Evolutionary conservation across 768 basidiomycete genomes (phyloP).

Genomic region (Boletus insuetus): DNA sequence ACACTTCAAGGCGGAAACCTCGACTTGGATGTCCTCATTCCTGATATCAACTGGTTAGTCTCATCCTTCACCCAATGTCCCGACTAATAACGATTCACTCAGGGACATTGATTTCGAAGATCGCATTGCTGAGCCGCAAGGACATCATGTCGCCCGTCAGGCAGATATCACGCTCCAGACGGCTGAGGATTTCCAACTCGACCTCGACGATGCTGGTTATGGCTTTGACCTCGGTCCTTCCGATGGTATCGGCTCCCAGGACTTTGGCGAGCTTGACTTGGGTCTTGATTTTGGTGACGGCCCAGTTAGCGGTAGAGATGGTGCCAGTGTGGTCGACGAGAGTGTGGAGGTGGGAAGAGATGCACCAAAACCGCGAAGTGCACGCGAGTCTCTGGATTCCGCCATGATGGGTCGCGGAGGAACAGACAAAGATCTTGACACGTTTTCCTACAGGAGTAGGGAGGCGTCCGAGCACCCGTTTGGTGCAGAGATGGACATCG

Average conservation of each 20-base stretch:
- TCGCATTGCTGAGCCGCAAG: constrained; percentile 55
- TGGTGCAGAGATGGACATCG: constrained; percentile 48
- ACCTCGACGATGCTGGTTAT: constrained; percentile 53
- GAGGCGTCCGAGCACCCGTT: constrained; percentile 69
- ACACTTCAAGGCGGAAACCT: constrained; percentile 76
- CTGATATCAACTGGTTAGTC: constrained; percentile 75
- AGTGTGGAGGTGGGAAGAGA: constrained; percentile 81
- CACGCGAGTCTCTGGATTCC: constrained; percentile 59
- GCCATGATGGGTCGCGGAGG: constrained; percentile 50
- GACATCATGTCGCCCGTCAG: constrained; percentile 78
- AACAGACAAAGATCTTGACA: constrained; percentile 55
- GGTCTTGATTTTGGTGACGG: constrained; percentile 77
- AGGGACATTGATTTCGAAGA: constrained; percentile 84
- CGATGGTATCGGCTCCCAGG: constrained; percentile 85
- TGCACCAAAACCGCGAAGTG: constrained; percentile 44
- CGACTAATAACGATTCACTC: constrained; percentile 11
- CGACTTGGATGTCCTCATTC: constrained; percentile 76
- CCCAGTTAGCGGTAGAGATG: constrained; percentile 35
- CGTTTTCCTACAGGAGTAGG: constrained; percentile 62
- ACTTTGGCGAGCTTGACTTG: constrained; percentile 68
- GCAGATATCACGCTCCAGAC: constrained; percentile 88
- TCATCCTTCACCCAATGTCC: background rate
- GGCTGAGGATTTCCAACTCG: constrained; percentile 69
- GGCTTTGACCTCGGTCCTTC: constrained; percentile 79
- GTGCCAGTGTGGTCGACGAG: constrained; percentile 48